Evolutionary conservation across 192 early-diverging fungal species (phyloP).

Genomic region (Podochytrium sp.): DNA sequence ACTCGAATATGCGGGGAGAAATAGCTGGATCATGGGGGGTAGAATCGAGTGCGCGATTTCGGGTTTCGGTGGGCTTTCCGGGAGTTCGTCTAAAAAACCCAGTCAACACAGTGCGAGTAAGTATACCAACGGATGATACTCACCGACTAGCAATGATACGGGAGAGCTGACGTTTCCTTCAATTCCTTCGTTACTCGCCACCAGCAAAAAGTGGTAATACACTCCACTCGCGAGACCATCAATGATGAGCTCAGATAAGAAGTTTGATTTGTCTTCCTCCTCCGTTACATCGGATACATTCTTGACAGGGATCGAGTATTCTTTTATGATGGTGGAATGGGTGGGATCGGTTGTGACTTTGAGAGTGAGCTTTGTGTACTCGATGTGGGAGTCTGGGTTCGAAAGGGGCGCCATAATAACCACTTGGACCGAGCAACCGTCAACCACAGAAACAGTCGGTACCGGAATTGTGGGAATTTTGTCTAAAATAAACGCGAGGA

Average conservation of each 20-base stretch:
- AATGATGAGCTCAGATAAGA: slow-evolving; percentile 13
- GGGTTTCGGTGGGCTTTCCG: slow-evolving; percentile 26
- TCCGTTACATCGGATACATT: background rate
- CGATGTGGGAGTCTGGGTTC: slow-evolving; percentile 2
- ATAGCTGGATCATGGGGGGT: slow-evolving; percentile 31
- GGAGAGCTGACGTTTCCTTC: slow-evolving; percentile 32
- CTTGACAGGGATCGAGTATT: slow-evolving; percentile 17
- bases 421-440: slow-evolving; percentile 29
- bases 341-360: slow-evolving; percentile 24
- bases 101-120: background rate
- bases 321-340: background rate
- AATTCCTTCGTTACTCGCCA: slow-evolving; percentile 35
- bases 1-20: background rate
- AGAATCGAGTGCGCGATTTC: background rate
- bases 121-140: background rate
- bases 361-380: slow-evolving; percentile 17
- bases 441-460: slow-evolving; percentile 7
- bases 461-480: slow-evolving; percentile 33
- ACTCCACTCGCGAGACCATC: slow-evolving; percentile 29
- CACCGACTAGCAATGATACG: slow-evolving; percentile 39
- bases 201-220: slow-evolving; percentile 44
- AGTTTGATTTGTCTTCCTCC: slow-evolving; percentile 5
- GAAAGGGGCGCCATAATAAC: slow-evolving; percentile 11
- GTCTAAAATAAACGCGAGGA: slow-evolving; percentile 11
- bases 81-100: slow-evolving; percentile 31